Conservation (phyloP, 176 grass and related monocot genomes). For the Typha latifolia region DNA sequence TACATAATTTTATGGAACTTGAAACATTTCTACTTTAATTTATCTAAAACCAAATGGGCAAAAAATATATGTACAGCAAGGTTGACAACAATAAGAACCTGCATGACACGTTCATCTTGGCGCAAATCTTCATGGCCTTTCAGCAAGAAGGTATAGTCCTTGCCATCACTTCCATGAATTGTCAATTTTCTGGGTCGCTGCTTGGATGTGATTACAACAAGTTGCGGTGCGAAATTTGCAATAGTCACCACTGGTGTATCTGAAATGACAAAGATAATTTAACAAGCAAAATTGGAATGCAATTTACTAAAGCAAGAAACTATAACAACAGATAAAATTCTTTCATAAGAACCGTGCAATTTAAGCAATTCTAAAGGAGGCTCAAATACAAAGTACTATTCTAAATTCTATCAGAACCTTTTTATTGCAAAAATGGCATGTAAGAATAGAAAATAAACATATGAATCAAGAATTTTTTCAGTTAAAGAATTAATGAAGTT, state of each 20-base stretch:
- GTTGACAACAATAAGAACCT: slow-evolving; percentile 36
- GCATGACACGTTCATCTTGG: slow-evolving; percentile 99
- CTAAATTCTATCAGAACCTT: no score
- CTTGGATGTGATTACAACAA: slow-evolving; percentile 89
- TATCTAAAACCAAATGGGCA: no score
- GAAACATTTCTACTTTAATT: no score
- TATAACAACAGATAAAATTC: no score
- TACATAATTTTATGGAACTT: no score
- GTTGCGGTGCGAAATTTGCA: slow-evolving; percentile 74
- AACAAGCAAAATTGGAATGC: slow-evolving; percentile 17
- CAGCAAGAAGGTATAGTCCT: slow-evolving; percentile 93
- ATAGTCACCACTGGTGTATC: slow-evolving; percentile 81
- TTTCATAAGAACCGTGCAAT: no score
- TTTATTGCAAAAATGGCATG: no score
- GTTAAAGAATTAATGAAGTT: no score
- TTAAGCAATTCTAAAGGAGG: background rate
- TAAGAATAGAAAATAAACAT: no score
- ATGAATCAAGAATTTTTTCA: no score
- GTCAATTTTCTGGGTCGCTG: slow-evolving; percentile 93
- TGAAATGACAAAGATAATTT: slow-evolving; percentile 31
- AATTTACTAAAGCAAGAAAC: background rate
- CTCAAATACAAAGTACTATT: no score
- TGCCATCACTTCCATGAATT: slow-evolving; percentile 85
- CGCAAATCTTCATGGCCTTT: slow-evolving; percentile 99
- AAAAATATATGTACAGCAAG: background rate